phyloP scores from a whole-genome alignment of 2,329 filamentous ascomycete genomes.

The Sporothrix pseudoabietina region DNA sequence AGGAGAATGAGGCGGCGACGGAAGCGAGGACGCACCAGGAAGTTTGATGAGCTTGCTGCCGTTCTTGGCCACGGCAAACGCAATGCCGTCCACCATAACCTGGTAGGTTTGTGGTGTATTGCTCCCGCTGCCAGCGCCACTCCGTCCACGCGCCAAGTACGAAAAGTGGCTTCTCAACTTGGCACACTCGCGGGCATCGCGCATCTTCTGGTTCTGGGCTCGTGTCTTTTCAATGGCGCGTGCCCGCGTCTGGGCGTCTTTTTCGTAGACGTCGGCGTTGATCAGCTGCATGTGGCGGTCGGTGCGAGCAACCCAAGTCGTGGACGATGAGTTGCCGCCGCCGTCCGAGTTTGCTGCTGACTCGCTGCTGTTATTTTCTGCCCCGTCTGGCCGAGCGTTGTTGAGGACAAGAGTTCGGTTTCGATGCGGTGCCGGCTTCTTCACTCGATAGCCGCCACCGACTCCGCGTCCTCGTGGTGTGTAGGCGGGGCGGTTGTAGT shows the following conservation, averaged over 20 bases:
- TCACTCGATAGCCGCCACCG: constrained; percentile 42
- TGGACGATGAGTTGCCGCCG: not conserved
- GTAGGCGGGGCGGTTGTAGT: constrained; percentile 36
- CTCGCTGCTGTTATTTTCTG: constrained; percentile 37
- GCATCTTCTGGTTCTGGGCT: constrained; percentile 57
- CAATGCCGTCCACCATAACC: constrained; percentile 69
- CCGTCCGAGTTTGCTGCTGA: constrained; percentile 40
- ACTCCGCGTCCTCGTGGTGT: constrained; percentile 37
- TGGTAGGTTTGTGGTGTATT: constrained; percentile 54
- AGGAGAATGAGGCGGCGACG: not conserved
- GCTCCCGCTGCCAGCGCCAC: constrained; percentile 35
- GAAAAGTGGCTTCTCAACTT: constrained; percentile 55
- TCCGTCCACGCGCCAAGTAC: constrained; percentile 40
- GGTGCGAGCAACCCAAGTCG: constrained; percentile 69
- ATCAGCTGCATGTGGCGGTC: constrained; percentile 82
- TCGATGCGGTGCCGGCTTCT: constrained; percentile 46
- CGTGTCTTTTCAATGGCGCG: constrained; percentile 73
- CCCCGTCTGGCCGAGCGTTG: constrained; percentile 37
- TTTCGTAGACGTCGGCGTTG: constrained; percentile 76
- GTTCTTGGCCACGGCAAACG: constrained; percentile 71
- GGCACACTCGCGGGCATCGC: constrained; percentile 60
- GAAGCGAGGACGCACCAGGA: constrained; percentile 58
- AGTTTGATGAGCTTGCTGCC: constrained; percentile 81
- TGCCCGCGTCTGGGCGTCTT: constrained; percentile 67
- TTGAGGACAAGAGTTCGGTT: constrained; percentile 68